These are phyloP conservation scores for Ambrosiella beaveri DNA, from an alignment of 2,329 filamentous ascomycete genomes.

Conservation along the genomic window DNA sequence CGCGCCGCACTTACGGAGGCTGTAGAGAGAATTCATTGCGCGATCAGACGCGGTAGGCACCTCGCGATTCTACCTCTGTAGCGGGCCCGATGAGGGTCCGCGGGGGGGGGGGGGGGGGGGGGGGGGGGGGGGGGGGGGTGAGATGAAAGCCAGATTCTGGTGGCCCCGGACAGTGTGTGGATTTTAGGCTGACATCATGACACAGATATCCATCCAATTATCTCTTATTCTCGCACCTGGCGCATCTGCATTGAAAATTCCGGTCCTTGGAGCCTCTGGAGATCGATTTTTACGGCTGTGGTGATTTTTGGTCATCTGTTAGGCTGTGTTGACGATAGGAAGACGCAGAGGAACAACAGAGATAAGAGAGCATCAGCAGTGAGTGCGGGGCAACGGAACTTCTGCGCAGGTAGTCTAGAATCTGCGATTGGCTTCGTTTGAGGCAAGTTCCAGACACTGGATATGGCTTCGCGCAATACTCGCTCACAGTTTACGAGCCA, in stretches of 20 bases:
- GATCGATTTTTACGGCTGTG: too few relatives aligned
- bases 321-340: too few relatives aligned
- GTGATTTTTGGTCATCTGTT: neutral
- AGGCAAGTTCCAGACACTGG: slow-evolving; percentile 15
- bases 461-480: slow-evolving; percentile 11
- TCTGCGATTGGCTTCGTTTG: neutral
- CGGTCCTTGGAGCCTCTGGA: too few relatives aligned
- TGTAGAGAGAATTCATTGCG: neutral
- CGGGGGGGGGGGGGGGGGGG: neutral
- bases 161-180: too few relatives aligned
- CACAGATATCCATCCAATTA: too few relatives aligned
- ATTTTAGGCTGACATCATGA: too few relatives aligned
- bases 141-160: too few relatives aligned
- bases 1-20: neutral
- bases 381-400: neutral
- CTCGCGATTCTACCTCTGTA: neutral
- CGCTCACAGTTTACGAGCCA: slow-evolving; percentile 9
- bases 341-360: neutral
- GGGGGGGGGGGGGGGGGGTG: neutral
- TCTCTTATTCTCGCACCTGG: too few relatives aligned
- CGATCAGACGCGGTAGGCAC: slow-evolving; percentile 1
- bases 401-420: neutral
- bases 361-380: neutral
- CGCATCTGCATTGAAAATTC: too few relatives aligned
- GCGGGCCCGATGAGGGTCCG: neutral